Conservation (phyloP, 805 yeast species). For the Metschnikowia lachancei region DNA sequence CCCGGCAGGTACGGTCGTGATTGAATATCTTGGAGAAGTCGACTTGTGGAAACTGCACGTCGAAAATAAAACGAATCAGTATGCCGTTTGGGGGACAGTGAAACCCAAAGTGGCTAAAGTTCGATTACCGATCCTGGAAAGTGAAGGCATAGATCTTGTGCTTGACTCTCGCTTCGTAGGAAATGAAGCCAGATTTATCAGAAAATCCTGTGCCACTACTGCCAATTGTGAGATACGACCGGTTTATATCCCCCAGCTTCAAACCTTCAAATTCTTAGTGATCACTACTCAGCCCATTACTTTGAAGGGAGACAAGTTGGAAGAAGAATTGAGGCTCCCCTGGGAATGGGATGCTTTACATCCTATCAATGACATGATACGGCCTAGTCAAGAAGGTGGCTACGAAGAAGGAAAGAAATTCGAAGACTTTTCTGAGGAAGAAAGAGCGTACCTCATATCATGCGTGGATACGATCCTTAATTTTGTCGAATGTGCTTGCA, state of each 20-base stretch:
- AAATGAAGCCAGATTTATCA: constrained; percentile 66
- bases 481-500: constrained; percentile 63
- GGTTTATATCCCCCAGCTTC: constrained; percentile 39
- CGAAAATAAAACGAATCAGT: constrained; percentile 69
- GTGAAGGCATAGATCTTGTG: constrained; percentile 41
- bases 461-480: constrained; percentile 62
- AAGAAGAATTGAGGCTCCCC: constrained; percentile 66
- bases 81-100: constrained; percentile 67
- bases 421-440: constrained; percentile 53
- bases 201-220: constrained; percentile 60
- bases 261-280: constrained; percentile 50
- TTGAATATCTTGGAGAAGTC: constrained; percentile 72
- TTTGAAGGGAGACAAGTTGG: constrained; percentile 26
- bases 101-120: constrained; percentile 39
- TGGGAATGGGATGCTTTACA: constrained; percentile 90
- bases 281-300: constrained; percentile 54
- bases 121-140: constrained; percentile 7
- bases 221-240: constrained; percentile 71
- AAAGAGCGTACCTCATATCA: constrained; percentile 54
- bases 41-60: constrained; percentile 63
- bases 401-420: constrained; percentile 39
- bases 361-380: constrained; percentile 61
- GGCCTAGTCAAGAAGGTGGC: constrained; percentile 20
- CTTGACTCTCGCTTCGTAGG: constrained; percentile 82
- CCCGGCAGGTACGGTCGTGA: constrained; percentile 48